These are phyloP conservation scores for Lotus japonicus DNA, from an alignment of 306 rosid genomes.

Conservation along the genomic window DNA sequence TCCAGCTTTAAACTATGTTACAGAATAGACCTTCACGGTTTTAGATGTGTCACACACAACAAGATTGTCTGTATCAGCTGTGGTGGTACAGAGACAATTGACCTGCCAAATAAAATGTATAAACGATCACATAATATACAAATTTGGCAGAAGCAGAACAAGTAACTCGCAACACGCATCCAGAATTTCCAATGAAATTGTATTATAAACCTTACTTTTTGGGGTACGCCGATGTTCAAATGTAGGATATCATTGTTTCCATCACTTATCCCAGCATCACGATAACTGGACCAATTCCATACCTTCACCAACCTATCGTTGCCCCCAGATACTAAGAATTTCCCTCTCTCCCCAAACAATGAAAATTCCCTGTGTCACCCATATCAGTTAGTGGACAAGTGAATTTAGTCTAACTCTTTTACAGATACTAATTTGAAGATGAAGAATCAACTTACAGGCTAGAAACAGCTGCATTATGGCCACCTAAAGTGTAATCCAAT, in stretches of 20 bases:
- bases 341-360: slow-evolving; percentile 77
- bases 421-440: slow-evolving; percentile 11
- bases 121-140: background rate
- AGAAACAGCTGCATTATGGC: slow-evolving; percentile 80
- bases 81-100: slow-evolving; percentile 79
- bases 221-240: slow-evolving; percentile 50
- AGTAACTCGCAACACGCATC: slow-evolving; percentile 11
- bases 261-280: slow-evolving; percentile 29
- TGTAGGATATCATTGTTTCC: slow-evolving; percentile 17
- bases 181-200: background rate
- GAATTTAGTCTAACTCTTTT: slow-evolving; percentile 11
- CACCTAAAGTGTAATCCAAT: slow-evolving; percentile 73
- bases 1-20: slow-evolving; percentile 38
- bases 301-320: slow-evolving; percentile 76
- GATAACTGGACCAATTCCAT: slow-evolving; percentile 67
- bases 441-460: slow-evolving; percentile 54
- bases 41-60: slow-evolving; percentile 82
- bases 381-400: slow-evolving; percentile 26
- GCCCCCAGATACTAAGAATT: slow-evolving; percentile 80
- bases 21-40: slow-evolving; percentile 69
- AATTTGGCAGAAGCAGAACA: slow-evolving; percentile 1
- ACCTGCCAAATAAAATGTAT: slow-evolving; percentile 50
- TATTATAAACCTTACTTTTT: slow-evolving; percentile 49
- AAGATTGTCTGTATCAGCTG: slow-evolving; percentile 73
- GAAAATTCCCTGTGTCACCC: slow-evolving; percentile 67